Percentiles rank a stretch among this genome's conserved stretches.
phyloP scores from a whole-genome alignment of 106 monocot genomes.

The Gastrodia elata region DNA sequence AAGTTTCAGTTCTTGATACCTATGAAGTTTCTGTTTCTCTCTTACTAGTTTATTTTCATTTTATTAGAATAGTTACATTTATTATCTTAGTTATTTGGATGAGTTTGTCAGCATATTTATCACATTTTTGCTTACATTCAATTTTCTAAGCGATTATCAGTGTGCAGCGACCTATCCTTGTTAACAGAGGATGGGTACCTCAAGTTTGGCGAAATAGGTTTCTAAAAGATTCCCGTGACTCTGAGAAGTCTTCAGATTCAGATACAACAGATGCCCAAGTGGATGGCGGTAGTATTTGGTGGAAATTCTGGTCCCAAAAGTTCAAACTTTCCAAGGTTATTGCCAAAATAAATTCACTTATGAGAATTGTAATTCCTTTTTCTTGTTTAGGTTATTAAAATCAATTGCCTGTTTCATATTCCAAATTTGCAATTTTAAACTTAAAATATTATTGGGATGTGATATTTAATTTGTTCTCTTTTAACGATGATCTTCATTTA shows the following conservation, averaged over 20 bases:
- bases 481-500: not conserved
- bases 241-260: conserved; percentile 16
- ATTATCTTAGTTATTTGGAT: not conserved
- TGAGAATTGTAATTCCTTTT: not conserved
- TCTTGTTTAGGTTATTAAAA: not conserved
- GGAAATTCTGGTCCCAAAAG: conserved; percentile 72
- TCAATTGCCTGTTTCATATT: not conserved
- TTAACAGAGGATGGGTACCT: conserved; percentile 98
- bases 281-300: conserved; percentile 34
- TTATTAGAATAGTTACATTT: not conserved
- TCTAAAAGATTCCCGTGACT: conserved; percentile 17
- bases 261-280: conserved; percentile 6
- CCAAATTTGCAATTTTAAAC: not conserved
- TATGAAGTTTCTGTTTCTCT: not conserved
- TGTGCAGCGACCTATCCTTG: conserved; percentile 71
- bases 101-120: conserved; percentile 1
- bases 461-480: not conserved
- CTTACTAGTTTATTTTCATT: not conserved
- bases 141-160: conserved; percentile 53
- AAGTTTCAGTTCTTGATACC: not conserved
- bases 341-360: not conserved
- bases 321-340: conserved; percentile 27
- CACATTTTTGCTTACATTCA: conserved; percentile 12
- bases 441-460: not conserved
- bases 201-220: conserved; percentile 52